Evolutionary conservation across 1,284 basidiomycete species (phyloP), one percentile per base, ranked within the genome.

Genomic region (Irpex sp.): DNA sequence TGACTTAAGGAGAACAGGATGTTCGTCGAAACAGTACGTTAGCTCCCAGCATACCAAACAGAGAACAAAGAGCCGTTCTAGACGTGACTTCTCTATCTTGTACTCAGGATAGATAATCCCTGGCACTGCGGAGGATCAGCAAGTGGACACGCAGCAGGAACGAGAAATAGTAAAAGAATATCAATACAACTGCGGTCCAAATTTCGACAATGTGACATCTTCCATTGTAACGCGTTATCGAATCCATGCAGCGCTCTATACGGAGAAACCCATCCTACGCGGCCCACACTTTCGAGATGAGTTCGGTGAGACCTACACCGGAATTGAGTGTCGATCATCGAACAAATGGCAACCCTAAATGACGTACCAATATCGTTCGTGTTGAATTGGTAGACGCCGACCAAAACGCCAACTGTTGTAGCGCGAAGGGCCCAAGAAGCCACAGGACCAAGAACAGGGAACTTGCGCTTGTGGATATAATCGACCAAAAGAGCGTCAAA

Each of bases 311-410:
- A 59, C 74, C 74, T 75, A 63, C 5, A 55, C 3, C 4, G 26
- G 47, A 17, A 9, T 19, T 17, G 11, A 37, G 17, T 31, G 13
- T n/a, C 26, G 40, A 54, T 51, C 54, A 59, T 65, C 66, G 60
- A 59, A 65, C 51, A 60, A 37, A 7, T 8, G 49, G 11, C 9
- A 52, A 54, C 8, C 8, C 8, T 44, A 44, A 9, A 44, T 60
- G 1, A 79, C 88, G 68, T 68, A 94, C 96, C 96, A 71, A 98
- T 89, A 74, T 98, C 97, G 76, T 96, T 94, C 52, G 96, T 97
- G 82, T 97, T 97, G 83, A 97, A 97, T 77, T 96, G 92, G 80
- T 98, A 99, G 4, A 98, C 84, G 49, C 97, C 97, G 68, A 94
- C 89, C 62, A 97, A 83, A 13, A 91, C 88, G n/a, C 87, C 90